phyloP scores from a whole-genome alignment of 2,329 filamentous ascomycete genomes.

The Sporothrix brunneoviolacea region DNA sequence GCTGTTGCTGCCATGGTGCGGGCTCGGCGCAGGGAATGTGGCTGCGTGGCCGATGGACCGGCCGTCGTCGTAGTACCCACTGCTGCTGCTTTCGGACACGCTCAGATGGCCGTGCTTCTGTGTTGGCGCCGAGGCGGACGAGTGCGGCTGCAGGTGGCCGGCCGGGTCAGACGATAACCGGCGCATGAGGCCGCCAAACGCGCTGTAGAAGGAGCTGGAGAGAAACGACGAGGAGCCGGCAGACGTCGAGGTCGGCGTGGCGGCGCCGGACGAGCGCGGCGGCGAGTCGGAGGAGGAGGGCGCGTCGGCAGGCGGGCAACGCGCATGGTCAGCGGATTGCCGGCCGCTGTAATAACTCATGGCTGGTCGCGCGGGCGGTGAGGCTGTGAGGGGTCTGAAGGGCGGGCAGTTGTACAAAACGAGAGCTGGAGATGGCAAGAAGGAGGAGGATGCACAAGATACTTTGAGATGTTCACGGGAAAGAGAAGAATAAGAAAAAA shows the following conservation, averaged over 20 bases:
- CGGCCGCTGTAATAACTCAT: slow-evolving; percentile 6
- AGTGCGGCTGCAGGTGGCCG: slow-evolving; percentile 21
- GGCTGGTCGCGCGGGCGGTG: not conserved
- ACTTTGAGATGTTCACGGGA: too few relatives aligned
- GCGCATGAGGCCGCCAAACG: slow-evolving; percentile 59
- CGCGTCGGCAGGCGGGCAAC: not conserved
- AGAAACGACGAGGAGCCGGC: slow-evolving; percentile 25
- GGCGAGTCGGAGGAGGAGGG: slow-evolving; percentile 5
- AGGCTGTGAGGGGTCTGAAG: not conserved
- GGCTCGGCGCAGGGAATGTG: not conserved
- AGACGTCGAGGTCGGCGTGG: slow-evolving; percentile 22
- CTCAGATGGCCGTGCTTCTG: too few relatives aligned
- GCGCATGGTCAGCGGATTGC: slow-evolving; percentile 3
- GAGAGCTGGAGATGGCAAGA: too few relatives aligned
- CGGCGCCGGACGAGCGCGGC: slow-evolving; percentile 12
- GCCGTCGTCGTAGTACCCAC: too few relatives aligned
- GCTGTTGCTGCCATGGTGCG: not conserved
- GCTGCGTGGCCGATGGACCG: slow-evolving; percentile 6
- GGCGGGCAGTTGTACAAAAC: too few relatives aligned
- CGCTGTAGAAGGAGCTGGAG: slow-evolving; percentile 30
- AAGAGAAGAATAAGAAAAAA: too few relatives aligned
- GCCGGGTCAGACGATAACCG: slow-evolving; percentile 52
- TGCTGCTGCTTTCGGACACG: too few relatives aligned
- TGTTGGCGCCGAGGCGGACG: too few relatives aligned
- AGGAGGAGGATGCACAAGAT: too few relatives aligned